Conservation (phyloP, 257 asterid genomes). For the Penstemon newberryi region DNA sequence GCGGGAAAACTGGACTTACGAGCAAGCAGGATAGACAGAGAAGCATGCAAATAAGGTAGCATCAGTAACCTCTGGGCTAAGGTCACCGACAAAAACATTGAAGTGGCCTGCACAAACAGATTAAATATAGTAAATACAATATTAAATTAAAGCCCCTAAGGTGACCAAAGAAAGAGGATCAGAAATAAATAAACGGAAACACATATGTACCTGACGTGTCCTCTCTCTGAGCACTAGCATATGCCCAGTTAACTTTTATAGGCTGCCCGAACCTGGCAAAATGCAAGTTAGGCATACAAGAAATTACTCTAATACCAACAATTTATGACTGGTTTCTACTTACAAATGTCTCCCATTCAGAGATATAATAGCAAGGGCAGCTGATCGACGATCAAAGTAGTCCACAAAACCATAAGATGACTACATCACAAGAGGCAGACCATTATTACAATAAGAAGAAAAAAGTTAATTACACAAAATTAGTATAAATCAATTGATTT, state of each 20-base stretch:
- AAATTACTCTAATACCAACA: conserved; percentile 15
- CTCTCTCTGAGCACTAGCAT: conserved; percentile 81
- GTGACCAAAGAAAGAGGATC: conserved; percentile 4
- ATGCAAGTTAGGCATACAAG: conserved; percentile 32
- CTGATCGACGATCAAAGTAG: conserved; percentile 77
- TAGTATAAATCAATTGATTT: not conserved
- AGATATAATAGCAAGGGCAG: conserved; percentile 69
- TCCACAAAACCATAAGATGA: conserved; percentile 91
- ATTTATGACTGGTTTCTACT: conserved; percentile 29
- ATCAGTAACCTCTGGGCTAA: conserved; percentile 94
- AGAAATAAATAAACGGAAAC: not conserved
- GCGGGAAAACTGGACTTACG: conserved; percentile 45
- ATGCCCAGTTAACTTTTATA: conserved; percentile 90
- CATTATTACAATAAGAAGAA: no score
- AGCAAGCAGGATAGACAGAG: conserved; percentile 69
- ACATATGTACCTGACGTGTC: conserved; percentile 67
- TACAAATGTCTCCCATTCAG: conserved; percentile 82
- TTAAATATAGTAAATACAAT: not conserved
- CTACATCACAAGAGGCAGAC: conserved; percentile 44
- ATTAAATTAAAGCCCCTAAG: conserved; percentile 11
- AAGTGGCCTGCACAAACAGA: conserved; percentile 54
- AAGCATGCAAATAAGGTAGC: conserved; percentile 81
- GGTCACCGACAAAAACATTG: conserved; percentile 88
- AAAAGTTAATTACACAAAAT: no score
- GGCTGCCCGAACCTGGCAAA: conserved; percentile 78